Evolutionary conservation across 2,329 filamentous ascomycete species (phyloP).

Genomic region (Coniochaeta ligniaria): DNA sequence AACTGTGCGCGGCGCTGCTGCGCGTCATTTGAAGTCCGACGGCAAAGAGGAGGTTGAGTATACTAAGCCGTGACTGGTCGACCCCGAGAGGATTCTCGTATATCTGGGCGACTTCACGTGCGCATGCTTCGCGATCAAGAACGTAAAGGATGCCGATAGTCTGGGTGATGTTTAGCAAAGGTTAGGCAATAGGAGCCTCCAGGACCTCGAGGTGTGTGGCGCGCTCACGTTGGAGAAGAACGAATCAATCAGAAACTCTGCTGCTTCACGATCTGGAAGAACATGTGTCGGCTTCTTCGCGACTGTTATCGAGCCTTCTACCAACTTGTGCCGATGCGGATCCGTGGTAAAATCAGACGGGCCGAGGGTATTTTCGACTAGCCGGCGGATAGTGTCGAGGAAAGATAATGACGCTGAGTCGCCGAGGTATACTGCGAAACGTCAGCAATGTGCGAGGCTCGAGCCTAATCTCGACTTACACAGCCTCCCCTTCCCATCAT

Average conservation of each 20-base stretch:
- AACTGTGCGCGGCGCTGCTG: neutral
- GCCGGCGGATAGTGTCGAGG: constrained; percentile 24
- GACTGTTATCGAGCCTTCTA: constrained; percentile 21
- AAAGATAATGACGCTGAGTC: constrained; percentile 26
- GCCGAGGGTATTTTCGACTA: constrained; percentile 22
- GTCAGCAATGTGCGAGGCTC: too few relatives aligned
- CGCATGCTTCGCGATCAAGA: constrained; percentile 23
- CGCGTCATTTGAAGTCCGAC: neutral
- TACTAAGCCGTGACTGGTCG: constrained; percentile 17
- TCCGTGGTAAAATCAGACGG: constrained; percentile 24
- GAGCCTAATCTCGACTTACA: neutral
- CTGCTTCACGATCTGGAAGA: neutral
- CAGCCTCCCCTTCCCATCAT: neutral
- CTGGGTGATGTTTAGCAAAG: constrained; percentile 6
- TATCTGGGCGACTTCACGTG: constrained; percentile 12
- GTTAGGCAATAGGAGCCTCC: too few relatives aligned
- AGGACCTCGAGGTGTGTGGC: too few relatives aligned
- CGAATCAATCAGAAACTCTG: neutral
- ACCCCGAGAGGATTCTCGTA: constrained; percentile 23
- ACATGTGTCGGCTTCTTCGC: constrained; percentile 9
- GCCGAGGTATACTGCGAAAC: constrained; percentile 22
- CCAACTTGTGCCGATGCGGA: constrained; percentile 22
- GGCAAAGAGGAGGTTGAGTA: constrained; percentile 10
- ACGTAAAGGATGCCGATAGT: constrained; percentile 15
- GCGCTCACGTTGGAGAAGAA: neutral